Conservation (phyloP, 352 stramenopile species). For the Thalassiosira hispida region DNA sequence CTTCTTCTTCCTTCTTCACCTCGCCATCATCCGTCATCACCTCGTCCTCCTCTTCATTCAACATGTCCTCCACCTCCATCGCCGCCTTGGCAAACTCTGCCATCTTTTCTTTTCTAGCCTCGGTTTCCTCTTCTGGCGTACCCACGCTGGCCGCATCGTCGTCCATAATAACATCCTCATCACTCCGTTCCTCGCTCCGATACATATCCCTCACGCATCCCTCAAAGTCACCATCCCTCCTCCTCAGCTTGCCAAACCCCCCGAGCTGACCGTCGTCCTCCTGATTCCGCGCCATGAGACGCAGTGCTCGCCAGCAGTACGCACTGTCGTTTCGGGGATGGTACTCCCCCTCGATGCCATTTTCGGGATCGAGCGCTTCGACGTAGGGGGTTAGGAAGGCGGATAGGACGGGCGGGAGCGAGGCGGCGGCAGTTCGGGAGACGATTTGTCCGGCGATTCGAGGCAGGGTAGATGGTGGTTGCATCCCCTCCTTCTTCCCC, state of each 20-base stretch:
- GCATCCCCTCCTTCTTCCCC: too few relatives aligned
- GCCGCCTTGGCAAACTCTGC: conserved; percentile 34
- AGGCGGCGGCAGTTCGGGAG: not conserved
- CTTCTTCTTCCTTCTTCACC: conserved; percentile 4
- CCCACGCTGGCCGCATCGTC: conserved; percentile 18
- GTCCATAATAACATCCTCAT: conserved; percentile 1
- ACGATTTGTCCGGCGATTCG: too few relatives aligned
- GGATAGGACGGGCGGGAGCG: conserved; percentile 56
- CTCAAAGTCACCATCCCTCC: conserved; percentile 71
- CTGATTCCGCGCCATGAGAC: conserved; percentile 69
- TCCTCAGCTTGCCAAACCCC: conserved; percentile 43
- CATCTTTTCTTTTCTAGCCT: conserved; percentile 31
- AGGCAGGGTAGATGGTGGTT: too few relatives aligned
- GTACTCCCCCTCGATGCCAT: conserved; percentile 94
- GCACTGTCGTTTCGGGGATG: conserved; percentile 92
- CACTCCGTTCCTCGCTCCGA: conserved; percentile 36
- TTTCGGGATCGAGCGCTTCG: conserved; percentile 93
- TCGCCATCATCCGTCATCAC: not conserved
- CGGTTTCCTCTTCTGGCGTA: conserved; percentile 17
- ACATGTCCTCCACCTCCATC: conserved; percentile 44
- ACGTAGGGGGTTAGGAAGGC: conserved; percentile 90
- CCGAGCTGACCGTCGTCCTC: conserved; percentile 39
- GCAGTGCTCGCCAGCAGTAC: conserved; percentile 79
- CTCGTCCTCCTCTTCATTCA: conserved; percentile 19
- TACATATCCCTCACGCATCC: conserved; percentile 67